Base-by-base conservation (phyloP, 1,139 yeast species). In the Candida sp. region DNA sequence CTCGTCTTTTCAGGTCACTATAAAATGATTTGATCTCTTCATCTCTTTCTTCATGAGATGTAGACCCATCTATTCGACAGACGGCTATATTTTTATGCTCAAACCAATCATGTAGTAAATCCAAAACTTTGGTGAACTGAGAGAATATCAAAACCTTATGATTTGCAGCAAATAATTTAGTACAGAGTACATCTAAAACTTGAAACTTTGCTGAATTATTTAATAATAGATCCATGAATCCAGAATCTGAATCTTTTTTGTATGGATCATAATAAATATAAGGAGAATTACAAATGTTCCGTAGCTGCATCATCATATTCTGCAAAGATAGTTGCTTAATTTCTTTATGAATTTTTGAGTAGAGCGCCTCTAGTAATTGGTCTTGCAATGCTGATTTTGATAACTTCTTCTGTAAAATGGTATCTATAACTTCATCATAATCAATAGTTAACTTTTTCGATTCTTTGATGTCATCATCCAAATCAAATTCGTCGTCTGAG, bases 251-350 rank as follows among this genome's bases (percentile, higher is more conserved):
- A 4, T 39, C 40, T 12, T 40, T 15, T 29, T 39, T 64, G 39
- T 87, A 88, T 0, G 97, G 98, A 51, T 84, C 87, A 63, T 83
- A 88, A 56, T 85, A 88, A 39, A 87, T 64, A 57, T 85, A 86
- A 0, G 97, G 96, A 0, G 96, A 84, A 54, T 89, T 85, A 54
- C 97, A 90, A 5, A 87, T 79, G 49, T 84, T 81, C 41, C 99
- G 73, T 42, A 90, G 69, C 60, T 90, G 97, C 87, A 91, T 87
- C 63, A 87, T 71, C 54, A 81, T 56, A 55, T 87, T 88, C 49
- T 79, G 83, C 40, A 88, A 67, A 19, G 65, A 58, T 34, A 68
- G 51, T 35, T 53, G 52, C 34, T 56, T 60, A 9, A 63, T 45
- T 7, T 59, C 55, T 23, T 57, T 55, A n/a, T 43, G 34, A 6